Percentiles rank a stretch among this genome's conserved stretches.
Conservation (phyloP, 2,329 filamentous ascomycete species). For the Pseudogymnoascus destructans region DNA sequence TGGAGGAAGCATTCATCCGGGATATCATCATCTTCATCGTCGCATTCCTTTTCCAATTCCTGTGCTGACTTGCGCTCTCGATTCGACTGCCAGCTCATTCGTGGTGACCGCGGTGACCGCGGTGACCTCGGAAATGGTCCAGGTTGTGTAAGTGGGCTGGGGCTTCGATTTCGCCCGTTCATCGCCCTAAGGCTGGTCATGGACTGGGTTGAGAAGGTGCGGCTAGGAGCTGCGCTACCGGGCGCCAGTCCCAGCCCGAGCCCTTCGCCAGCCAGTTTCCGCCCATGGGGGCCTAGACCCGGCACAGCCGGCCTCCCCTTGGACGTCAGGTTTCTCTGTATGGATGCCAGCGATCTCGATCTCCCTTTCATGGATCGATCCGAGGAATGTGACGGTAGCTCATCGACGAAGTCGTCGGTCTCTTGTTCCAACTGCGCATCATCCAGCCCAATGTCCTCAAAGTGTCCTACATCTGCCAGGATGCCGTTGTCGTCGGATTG, state of each 20-base stretch:
- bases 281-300: conserved; percentile 20
- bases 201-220: neutral
- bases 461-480: conserved; percentile 64
- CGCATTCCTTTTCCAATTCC: conserved; percentile 63
- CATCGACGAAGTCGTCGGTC: conserved; percentile 20
- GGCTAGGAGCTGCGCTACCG: conserved; percentile 2
- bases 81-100: conserved; percentile 61
- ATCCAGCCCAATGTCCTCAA: conserved; percentile 85
- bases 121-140: conserved; percentile 18
- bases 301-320: conserved; percentile 18
- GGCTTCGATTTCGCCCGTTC: conserved; percentile 22
- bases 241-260: conserved; percentile 23
- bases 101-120: conserved; percentile 29
- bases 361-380: neutral
- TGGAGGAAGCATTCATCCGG: conserved; percentile 68
- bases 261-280: conserved; percentile 15
- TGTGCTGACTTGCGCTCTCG: conserved; percentile 51
- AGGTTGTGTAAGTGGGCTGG: conserved; percentile 19
- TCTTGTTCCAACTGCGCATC: conserved; percentile 32
- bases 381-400: neutral
- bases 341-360: neutral
- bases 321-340: conserved; percentile 23
- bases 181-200: conserved; percentile 3
- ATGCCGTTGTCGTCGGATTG: conserved; percentile 59
- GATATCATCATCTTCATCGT: conserved; percentile 66